These are phyloP conservation scores for Euphorbia schlechtendalii DNA, from an alignment of 441 rosid species.

Conservation along the genomic window DNA sequence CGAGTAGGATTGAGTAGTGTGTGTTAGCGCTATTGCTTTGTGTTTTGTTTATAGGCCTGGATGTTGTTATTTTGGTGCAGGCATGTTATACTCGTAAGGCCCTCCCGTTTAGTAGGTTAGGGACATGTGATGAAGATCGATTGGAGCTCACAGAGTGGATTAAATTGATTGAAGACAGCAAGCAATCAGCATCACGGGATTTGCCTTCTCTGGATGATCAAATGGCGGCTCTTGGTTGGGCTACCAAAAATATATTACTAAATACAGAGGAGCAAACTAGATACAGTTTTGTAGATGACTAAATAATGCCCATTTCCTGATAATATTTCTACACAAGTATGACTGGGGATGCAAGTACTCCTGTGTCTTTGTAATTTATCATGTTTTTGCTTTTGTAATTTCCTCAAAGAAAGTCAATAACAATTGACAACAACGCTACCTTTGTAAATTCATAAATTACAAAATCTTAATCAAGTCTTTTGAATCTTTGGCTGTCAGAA, in stretches of 20 bases:
- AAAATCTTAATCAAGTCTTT: neutral
- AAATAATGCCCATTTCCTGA: too few relatives aligned
- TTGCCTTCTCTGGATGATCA: slow-evolving; percentile 34
- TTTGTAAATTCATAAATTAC: slow-evolving; percentile 5
- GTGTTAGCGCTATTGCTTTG: neutral
- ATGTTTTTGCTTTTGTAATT: neutral
- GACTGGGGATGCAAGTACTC: too few relatives aligned
- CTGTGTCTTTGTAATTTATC: too few relatives aligned
- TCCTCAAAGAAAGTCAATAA: neutral
- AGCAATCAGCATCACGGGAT: slow-evolving; percentile 28
- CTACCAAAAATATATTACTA: slow-evolving; percentile 55
- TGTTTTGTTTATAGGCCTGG: neutral
- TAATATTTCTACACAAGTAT: too few relatives aligned
- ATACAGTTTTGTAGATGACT: slow-evolving; percentile 55
- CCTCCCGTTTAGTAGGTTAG: slow-evolving; percentile 24
- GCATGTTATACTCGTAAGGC: slow-evolving; percentile 51
- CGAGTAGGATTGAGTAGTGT: neutral
- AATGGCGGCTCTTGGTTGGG: slow-evolving; percentile 60
- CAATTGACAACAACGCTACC: neutral
- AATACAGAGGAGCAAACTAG: slow-evolving; percentile 51
- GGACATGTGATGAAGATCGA: slow-evolving; percentile 19
- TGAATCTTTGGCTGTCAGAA: neutral
- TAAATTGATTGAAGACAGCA: slow-evolving; percentile 41
- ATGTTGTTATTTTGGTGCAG: slow-evolving; percentile 23
- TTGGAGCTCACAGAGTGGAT: slow-evolving; percentile 33